These are phyloP conservation scores for Candida qinlingensis DNA, from an alignment of 805 yeast species.

Conservation along the genomic window DNA sequence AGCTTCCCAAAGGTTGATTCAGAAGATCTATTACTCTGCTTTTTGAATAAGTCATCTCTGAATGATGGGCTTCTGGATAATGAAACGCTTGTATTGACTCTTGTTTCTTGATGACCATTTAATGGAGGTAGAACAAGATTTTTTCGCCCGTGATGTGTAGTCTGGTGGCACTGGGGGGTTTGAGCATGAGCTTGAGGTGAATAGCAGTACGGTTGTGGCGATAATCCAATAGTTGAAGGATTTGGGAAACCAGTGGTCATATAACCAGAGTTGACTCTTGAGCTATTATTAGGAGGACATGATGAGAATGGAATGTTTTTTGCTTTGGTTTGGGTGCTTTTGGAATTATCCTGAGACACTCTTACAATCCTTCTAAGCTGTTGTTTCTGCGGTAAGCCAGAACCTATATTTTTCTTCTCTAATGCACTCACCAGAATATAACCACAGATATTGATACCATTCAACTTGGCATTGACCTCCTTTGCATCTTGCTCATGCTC, in stretches of 20 bases:
- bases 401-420: constrained; percentile 3
- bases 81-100: background rate
- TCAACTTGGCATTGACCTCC: constrained; percentile 17
- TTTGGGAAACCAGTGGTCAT: background rate
- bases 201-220: background rate
- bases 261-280: constrained; percentile 4
- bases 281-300: background rate
- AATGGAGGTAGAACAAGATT: background rate
- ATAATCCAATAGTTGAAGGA: constrained; percentile 3
- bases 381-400: background rate
- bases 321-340: too few relatives aligned
- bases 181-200: background rate
- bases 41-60: constrained; percentile 1
- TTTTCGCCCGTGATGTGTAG: too few relatives aligned
- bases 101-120: background rate
- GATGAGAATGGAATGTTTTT: too few relatives aligned
- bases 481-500: constrained; percentile 21
- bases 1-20: constrained; percentile 15
- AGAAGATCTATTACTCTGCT: background rate
- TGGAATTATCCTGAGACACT: background rate
- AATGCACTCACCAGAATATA: constrained; percentile 13
- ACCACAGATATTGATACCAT: constrained; percentile 23
- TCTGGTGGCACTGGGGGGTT: too few relatives aligned
- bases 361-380: constrained; percentile 3
- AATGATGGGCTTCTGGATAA: constrained; percentile 2